Conservation (phyloP, 1,284 basidiomycete species). For the Pseudozyma sp. region DNA sequence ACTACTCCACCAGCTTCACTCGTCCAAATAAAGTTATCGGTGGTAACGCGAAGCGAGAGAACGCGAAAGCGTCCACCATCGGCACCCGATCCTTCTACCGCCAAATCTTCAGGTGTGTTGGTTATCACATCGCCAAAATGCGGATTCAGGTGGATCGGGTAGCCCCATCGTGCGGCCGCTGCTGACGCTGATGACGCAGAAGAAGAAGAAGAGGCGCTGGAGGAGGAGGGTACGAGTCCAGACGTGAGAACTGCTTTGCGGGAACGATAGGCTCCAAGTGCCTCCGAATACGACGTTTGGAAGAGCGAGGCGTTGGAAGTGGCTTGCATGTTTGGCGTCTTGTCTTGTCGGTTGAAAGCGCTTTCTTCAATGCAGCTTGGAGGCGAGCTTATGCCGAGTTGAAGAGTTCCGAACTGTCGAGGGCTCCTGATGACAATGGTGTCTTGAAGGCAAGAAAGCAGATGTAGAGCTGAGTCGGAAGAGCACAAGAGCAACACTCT, state of each 20-base stretch:
- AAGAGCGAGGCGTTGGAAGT: constrained; percentile 37
- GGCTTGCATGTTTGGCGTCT: constrained; percentile 36
- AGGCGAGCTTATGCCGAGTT: too few species aligned
- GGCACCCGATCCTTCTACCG: constrained; percentile 29
- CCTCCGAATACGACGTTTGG: constrained; percentile 50
- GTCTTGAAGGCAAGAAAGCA: too few species aligned
- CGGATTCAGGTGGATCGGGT: constrained; percentile 43
- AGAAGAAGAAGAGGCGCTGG: background rate
- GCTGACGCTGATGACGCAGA: background rate
- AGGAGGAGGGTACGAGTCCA: constrained; percentile 5
- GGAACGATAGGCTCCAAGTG: constrained; percentile 33
- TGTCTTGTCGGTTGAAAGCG: background rate
- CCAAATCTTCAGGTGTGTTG: constrained; percentile 13
- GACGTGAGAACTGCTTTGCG: constrained; percentile 36
- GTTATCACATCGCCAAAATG: constrained; percentile 8
- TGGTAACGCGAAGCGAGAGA: constrained; percentile 11
- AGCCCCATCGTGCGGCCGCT: constrained; percentile 16
- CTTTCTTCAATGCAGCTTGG: too few species aligned
- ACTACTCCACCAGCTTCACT: constrained; percentile 34
- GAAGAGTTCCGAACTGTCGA: too few species aligned
- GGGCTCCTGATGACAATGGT: too few species aligned
- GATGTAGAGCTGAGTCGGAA: constrained; percentile 19
- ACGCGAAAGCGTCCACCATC: constrained; percentile 37
- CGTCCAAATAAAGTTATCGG: constrained; percentile 18
- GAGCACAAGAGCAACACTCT: constrained; percentile 47